Conservation (phyloP, 441 rosid genomes). For the Breynia disticha region DNA sequence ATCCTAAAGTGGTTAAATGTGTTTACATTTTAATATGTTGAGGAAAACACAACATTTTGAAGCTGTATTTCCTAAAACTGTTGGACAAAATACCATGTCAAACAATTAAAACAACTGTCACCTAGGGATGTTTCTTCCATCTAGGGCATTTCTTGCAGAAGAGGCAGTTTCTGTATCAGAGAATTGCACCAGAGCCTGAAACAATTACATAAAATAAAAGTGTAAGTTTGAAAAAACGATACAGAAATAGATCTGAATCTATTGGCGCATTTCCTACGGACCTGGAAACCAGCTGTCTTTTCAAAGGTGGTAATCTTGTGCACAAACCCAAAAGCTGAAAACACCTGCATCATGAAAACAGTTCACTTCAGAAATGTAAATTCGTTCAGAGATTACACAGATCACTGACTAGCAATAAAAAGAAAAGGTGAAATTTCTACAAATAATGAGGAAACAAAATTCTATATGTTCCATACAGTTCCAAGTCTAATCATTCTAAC, state of each 20-base stretch:
- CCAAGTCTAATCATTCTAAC: too few relatives aligned
- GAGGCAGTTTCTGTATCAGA: slow-evolving; percentile 92
- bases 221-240: slow-evolving; percentile 9
- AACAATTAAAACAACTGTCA: slow-evolving; percentile 62
- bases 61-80: slow-evolving; percentile 29
- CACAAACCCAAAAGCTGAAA: slow-evolving; percentile 97
- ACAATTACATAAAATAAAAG: slow-evolving; percentile 17
- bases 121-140: slow-evolving; percentile 99
- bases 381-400: slow-evolving; percentile 7
- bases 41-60: slow-evolving; percentile 11
- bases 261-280: slow-evolving; percentile 7
- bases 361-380: slow-evolving; percentile 18
- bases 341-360: slow-evolving; percentile 58
- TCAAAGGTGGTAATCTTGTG: slow-evolving; percentile 97
- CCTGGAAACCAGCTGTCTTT: slow-evolving; percentile 99
- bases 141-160: slow-evolving; percentile 74
- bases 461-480: too few relatives aligned
- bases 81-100: slow-evolving; percentile 52
- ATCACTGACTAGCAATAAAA: background rate
- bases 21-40: background rate
- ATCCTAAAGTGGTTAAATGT: background rate
- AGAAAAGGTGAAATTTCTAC: slow-evolving; percentile 1
- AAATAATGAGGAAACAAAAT: too few relatives aligned
- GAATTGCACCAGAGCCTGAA: slow-evolving; percentile 95
- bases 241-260: background rate